Evolutionary conservation across 352 stramenopile species (phyloP), one percentile per base, ranked within the genome.

Genomic region (Globisporangium nodosum): DNA sequence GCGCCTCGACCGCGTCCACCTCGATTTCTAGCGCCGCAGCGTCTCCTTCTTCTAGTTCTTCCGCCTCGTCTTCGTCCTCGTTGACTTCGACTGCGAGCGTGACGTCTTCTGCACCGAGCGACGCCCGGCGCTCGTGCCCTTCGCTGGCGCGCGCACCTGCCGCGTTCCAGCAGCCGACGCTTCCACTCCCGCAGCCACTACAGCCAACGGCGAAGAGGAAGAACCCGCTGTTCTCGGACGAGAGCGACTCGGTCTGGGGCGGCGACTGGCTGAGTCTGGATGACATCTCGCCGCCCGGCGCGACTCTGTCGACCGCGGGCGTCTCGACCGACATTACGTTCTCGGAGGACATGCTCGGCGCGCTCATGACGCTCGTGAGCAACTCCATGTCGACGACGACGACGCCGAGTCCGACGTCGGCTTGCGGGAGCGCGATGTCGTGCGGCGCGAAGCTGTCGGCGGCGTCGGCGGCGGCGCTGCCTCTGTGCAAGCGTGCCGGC

Each of bases 351-450:
- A 63, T 68, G 31, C 69, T 80, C 58, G 62, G 63, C 18, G 54
- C 59, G n/a, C 52, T 80, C 37, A 61, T 80, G 21, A 45, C 52
- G 9, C 48, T 80, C n/a, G 54, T 80, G 21, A 76, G 21, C 59
- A 68, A 62, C 18, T 78, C 71, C 21, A 49, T 76, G 52, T 72
- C 70, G 5, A 65, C 65, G n/a, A 31, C 48, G 5, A 35, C 72
- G 20, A 43, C 58, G 49, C 55, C 52, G 6, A 45, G 53, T 33
- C 13, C 24, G 12, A 42, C 18, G 21, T 13, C 37, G 46, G 16
- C 18, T 20, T 37, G 5, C 16, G 27, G n/a, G 15, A 37, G 24
- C 12, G 24, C n/a, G 24, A 15, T 46, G 6, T 46, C 46, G 21
- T 55, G 35, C 30, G 21, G 35, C 27, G 39, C 40, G 9, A 45